phyloP scores from a whole-genome alignment of 176 grass and related monocot genomes.

The Chloris gayana region DNA sequence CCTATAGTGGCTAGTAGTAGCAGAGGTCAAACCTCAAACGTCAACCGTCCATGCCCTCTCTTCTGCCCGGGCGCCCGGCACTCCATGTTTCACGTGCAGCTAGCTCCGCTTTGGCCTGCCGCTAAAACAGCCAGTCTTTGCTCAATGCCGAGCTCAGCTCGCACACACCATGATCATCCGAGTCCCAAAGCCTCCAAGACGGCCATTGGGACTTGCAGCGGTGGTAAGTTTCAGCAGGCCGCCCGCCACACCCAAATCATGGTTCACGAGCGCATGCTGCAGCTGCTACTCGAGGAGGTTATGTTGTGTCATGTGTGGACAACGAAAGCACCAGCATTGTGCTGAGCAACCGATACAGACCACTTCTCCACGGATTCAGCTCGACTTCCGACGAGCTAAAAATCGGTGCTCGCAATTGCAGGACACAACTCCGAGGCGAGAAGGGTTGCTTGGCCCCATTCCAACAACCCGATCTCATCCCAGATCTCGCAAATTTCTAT shows the following conservation, averaged over 20 bases:
- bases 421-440: neutral
- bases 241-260: constrained; percentile 2
- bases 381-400: constrained; percentile 23
- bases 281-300: neutral
- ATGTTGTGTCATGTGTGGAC: neutral
- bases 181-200: neutral
- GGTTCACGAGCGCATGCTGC: neutral
- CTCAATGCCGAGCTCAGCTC: neutral
- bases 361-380: constrained; percentile 20
- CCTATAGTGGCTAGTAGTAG: neutral
- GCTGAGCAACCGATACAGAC: neutral
- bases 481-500: constrained; percentile 16
- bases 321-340: neutral
- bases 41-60: neutral
- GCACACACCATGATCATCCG: neutral
- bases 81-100: constrained; percentile 1
- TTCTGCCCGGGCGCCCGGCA: neutral
- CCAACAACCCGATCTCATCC: constrained; percentile 44
- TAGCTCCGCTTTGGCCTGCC: neutral
- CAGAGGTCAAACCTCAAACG: neutral
- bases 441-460: neutral
- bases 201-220: neutral
- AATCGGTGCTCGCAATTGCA: neutral
- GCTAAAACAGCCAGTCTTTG: neutral
- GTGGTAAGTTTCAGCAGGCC: neutral